phyloP scores from a whole-genome alignment of 1,139 yeast genomes.

The Saccharomyces hybrid region DNA sequence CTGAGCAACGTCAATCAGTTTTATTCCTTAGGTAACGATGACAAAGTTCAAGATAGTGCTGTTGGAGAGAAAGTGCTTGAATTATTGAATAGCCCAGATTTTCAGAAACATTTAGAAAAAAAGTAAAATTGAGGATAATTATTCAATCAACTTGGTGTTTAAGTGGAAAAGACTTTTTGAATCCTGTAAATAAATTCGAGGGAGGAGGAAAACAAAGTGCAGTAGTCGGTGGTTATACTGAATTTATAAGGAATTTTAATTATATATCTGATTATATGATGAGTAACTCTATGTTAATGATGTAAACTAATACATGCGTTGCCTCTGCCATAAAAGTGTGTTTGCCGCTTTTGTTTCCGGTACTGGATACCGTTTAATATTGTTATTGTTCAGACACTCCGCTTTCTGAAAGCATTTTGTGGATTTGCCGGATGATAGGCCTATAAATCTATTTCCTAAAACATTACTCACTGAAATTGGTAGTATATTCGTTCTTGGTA shows the following conservation, averaged over 20 bases:
- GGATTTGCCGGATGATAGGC: not conserved
- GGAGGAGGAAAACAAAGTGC: not conserved
- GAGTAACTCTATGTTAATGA: not conserved
- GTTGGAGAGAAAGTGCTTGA: slow-evolving; percentile 69
- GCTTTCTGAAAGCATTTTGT: not conserved
- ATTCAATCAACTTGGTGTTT: not conserved
- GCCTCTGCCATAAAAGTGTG: not conserved
- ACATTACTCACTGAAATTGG: not conserved
- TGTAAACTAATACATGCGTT: not conserved
- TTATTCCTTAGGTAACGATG: slow-evolving; percentile 7
- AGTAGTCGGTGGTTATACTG: not conserved
- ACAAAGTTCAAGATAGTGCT: slow-evolving; percentile 1
- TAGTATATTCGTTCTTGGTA: not conserved
- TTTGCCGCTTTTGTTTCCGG: not conserved
- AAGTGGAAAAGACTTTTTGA: not conserved
- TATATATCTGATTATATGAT: not conserved
- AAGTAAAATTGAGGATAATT: not conserved
- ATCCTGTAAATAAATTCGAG: slow-evolving; percentile 2
- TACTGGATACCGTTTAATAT: not conserved
- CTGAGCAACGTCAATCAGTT: not conserved
- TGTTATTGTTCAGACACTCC: not conserved
- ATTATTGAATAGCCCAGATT: slow-evolving; percentile 57
- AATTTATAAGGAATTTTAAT: not conserved
- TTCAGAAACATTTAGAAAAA: slow-evolving; percentile 35
- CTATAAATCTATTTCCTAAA: not conserved